Evolutionary conservation across 2,329 filamentous ascomycete genomes (phyloP).

Genomic region (Cladosporium sp.): DNA sequence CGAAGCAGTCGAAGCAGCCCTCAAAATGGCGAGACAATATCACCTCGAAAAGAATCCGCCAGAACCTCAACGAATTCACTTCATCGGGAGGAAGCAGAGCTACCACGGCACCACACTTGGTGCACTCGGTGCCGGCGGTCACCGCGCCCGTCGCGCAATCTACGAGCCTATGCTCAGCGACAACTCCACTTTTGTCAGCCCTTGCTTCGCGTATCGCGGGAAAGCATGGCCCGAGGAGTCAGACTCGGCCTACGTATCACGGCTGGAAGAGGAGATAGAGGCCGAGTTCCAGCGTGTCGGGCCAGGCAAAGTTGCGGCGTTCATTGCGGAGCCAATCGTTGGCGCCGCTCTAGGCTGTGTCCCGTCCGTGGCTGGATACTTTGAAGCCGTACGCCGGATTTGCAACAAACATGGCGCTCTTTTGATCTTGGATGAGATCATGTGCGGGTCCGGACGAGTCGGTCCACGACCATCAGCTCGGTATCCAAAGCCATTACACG

Average conservation of each 20-base stretch:
- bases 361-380: constrained; percentile 60
- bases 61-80: constrained; percentile 50
- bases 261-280: constrained; percentile 60
- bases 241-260: constrained; percentile 52
- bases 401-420: constrained; percentile 67
- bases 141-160: constrained; percentile 52
- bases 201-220: constrained; percentile 61
- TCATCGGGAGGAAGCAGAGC: constrained; percentile 59
- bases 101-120: constrained; percentile 69
- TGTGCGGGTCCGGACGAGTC: constrained; percentile 60
- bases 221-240: constrained; percentile 44
- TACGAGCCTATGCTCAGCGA: constrained; percentile 55
- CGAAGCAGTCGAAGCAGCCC: constrained; percentile 62
- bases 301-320: constrained; percentile 61
- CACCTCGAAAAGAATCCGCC: constrained; percentile 50
- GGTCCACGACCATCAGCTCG: constrained; percentile 36
- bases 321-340: constrained; percentile 67
- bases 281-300: constrained; percentile 59
- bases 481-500: constrained; percentile 43
- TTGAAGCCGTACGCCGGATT: constrained; percentile 59
- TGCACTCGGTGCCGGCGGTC: constrained; percentile 58
- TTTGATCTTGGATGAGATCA: constrained; percentile 73
- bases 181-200: constrained; percentile 53
- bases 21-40: constrained; percentile 64
- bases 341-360: constrained; percentile 66